Evolutionary conservation across 495 filamentous ascomycete species (phyloP).

Genomic region (Penicillium tannophilum): DNA sequence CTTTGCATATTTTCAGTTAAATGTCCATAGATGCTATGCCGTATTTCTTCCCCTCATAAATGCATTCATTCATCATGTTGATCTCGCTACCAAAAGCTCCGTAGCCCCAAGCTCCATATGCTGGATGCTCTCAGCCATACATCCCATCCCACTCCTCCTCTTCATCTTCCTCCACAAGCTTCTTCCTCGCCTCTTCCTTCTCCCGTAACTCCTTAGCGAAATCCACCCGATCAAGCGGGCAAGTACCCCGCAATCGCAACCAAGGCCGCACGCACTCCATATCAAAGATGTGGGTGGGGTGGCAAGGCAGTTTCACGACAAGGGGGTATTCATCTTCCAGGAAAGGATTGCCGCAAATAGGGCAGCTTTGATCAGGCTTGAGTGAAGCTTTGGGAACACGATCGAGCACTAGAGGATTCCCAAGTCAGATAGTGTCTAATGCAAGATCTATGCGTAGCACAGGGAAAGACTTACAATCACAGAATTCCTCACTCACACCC

Average conservation of each 20-base stretch:
- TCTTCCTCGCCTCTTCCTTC: conserved; percentile 55
- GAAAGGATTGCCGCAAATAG: conserved; percentile 84
- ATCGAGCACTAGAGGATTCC: conserved; percentile 60
- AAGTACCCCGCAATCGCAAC: conserved; percentile 85
- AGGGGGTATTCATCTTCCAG: conserved; percentile 77
- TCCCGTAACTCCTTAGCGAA: conserved; percentile 72
- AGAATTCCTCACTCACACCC: conserved; percentile 78
- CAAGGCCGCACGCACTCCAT: conserved; percentile 94
- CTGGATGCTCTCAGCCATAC: conserved; percentile 56
- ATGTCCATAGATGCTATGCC: conserved; percentile 1
- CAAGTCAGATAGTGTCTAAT: neutral
- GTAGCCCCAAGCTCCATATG: neutral
- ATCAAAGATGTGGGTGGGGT: conserved; percentile 81
- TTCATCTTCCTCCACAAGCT: conserved; percentile 61
- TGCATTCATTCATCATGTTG: conserved; percentile 13
- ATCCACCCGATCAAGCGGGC: conserved; percentile 82
- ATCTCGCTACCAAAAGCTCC: neutral
- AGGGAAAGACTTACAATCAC: conserved; percentile 55
- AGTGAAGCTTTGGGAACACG: conserved; percentile 71
- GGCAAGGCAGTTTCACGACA: conserved; percentile 86
- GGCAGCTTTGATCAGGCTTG: conserved; percentile 69
- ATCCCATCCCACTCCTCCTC: conserved; percentile 72
- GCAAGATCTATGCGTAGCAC: neutral
- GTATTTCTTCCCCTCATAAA: conserved; percentile 6
- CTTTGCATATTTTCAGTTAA: neutral